These are phyloP conservation scores for Trametes sp. DNA, from an alignment of 1,284 basidiomycete species.

Conservation along the genomic window DNA sequence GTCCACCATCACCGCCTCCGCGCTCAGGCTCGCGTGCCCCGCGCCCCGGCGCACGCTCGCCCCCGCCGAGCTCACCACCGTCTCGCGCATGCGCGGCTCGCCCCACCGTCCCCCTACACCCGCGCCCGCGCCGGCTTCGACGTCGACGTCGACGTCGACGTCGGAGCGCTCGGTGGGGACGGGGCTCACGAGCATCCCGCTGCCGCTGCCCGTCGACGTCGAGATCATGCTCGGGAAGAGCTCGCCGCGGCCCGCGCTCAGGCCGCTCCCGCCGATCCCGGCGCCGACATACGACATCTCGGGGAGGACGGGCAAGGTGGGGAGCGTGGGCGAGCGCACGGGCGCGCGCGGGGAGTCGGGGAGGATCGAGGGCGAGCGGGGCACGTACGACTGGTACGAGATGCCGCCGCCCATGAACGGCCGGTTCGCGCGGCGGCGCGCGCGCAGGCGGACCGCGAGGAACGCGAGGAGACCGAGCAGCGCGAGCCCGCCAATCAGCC, in stretches of 20 bases:
- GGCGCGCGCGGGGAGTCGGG: conserved; percentile 24
- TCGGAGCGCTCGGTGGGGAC: conserved; percentile 6
- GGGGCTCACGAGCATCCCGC: conserved; percentile 24
- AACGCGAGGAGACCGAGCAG: conserved; percentile 26
- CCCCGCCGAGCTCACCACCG: conserved; percentile 21
- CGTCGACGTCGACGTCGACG: neutral
- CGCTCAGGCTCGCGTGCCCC: conserved; percentile 27
- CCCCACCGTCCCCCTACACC: neutral
- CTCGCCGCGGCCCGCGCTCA: conserved; percentile 22
- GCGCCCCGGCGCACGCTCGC: conserved; percentile 18
- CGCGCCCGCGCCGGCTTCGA: neutral
- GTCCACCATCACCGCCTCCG: conserved; percentile 26
- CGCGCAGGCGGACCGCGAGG: conserved; percentile 31
- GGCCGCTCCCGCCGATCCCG: neutral
- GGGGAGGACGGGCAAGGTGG: neutral
- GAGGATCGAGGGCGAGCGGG: conserved; percentile 22
- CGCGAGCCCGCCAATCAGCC: conserved; percentile 26
- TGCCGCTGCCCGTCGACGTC: conserved; percentile 16
- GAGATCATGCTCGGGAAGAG: conserved; percentile 30
- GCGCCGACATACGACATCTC: conserved; percentile 6
- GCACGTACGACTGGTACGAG: conserved; percentile 17
- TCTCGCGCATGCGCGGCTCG: conserved; percentile 24
- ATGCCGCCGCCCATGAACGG: conserved; percentile 28
- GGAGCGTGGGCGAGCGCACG: neutral
- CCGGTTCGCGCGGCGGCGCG: conserved; percentile 22